These are phyloP conservation scores for Clonostachys rosea DNA, from an alignment of 2,329 filamentous ascomycete genomes.

Conservation along the genomic window DNA sequence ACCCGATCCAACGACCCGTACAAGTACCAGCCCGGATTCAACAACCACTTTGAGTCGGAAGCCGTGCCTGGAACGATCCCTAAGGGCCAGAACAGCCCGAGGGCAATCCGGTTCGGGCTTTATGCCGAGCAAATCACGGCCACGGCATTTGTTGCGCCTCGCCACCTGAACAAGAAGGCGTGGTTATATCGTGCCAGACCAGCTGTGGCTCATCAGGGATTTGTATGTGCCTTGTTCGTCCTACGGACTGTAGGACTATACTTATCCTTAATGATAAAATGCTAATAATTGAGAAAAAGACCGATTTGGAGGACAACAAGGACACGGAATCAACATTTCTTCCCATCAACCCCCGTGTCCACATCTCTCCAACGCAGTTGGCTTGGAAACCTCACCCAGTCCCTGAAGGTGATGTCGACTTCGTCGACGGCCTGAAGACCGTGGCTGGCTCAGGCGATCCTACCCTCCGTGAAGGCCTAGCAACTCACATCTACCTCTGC, in stretches of 20 bases:
- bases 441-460: slow-evolving; percentile 66
- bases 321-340: slow-evolving; percentile 19
- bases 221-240: neutral
- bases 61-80: slow-evolving; percentile 38
- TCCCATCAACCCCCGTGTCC: slow-evolving; percentile 39
- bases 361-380: slow-evolving; percentile 36
- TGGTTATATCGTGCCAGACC: slow-evolving; percentile 26
- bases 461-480: slow-evolving; percentile 62
- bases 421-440: slow-evolving; percentile 35
- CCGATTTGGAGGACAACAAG: no score
- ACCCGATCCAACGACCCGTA: slow-evolving; percentile 21
- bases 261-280: no score
- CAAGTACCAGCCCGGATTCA: slow-evolving; percentile 51
- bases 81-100: slow-evolving; percentile 35
- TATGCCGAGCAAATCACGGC: slow-evolving; percentile 44
- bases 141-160: slow-evolving; percentile 22
- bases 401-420: slow-evolving; percentile 46
- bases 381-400: slow-evolving; percentile 39
- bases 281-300: slow-evolving; percentile 1
- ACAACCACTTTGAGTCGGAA: slow-evolving; percentile 42
- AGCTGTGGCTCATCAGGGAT: slow-evolving; percentile 18
- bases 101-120: slow-evolving; percentile 31
- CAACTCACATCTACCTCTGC: slow-evolving; percentile 65
- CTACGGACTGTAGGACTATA: neutral
- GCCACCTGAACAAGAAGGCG: slow-evolving; percentile 20